Evolutionary conservation across 2,329 filamentous ascomycete genomes (phyloP), one percentile per base, ranked within the genome.

Genomic region (Trichophyton simii): DNA sequence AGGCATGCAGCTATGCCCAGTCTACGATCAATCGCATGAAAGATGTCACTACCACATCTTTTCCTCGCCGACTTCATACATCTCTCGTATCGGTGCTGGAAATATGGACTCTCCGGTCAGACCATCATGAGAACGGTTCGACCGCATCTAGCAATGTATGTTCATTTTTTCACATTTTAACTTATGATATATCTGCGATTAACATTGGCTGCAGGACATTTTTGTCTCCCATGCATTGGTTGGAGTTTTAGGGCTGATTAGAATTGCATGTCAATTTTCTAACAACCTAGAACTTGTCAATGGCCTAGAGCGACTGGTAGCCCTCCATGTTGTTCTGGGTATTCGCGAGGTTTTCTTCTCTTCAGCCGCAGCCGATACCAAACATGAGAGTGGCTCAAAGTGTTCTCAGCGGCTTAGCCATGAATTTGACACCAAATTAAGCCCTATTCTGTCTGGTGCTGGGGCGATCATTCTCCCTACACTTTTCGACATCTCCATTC

Each of bases 401-500:
- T 62, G 69, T 13, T 70, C 75, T 6, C 68, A 73, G 48, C 70
- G 71, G 4, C 67, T 76, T 22, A 72, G 72, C 11, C 67, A 74
- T 65, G 67, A 72, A 6, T 68, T 76, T 41, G 66, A 68, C 60
- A 71, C 75, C 28, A 69, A 71, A 4, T 72, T 78, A 41, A 68
- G 68, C 57, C 68, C 64, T 28, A 59, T 58, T 3, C 41, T 60
- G 44, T 36, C 28, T 57, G 38, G 41, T n/a, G n/a, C 42, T 8
- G 54, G 48, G 25, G 70, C 69, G 13, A 69, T 70, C 46, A 68
- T 74, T 60, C 71, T 70, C 1, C 74, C 78, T 0, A 68, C 75
- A 7, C 68, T 80, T 4, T 77, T 80, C 58, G 74, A 78, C 59
- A 73, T 78, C 61, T 76, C 78, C 2, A 73, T 76, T 25, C 73